Evolutionary conservation across 1,284 basidiomycete genomes (phyloP), one percentile per base, ranked within the genome.

Genomic region (Grifola frondosa): DNA sequence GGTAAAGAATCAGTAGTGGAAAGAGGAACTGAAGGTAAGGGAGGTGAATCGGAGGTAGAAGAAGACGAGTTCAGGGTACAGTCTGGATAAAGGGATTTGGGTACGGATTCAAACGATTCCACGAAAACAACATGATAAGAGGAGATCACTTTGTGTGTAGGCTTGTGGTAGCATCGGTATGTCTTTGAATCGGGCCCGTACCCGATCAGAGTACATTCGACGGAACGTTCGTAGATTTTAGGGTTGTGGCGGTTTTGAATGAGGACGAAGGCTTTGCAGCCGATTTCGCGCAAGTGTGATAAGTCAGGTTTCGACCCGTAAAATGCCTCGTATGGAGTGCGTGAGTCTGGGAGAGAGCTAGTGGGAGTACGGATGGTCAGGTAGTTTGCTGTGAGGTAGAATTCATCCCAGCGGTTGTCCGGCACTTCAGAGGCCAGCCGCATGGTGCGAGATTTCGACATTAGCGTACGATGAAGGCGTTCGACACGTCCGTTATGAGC

Each of bases 191-290:
- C 46, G 0, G 40, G 25, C 2, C 50, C 54, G 33, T 70, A 69
- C 0, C 66, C 64, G 16, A 68, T 59, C 1, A 70, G 60, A 1
- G 63, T 44, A 25, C 63, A 65, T 40, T 65, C 60, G 4, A 59
- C 22, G 0, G 63, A 66, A 0, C 57, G 50, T 0, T 53, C 54
- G 17, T 50, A 57, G 19, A 67, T 49, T 37, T 69, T 70, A 0
- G 65, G 37, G 46, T 65, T 44, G 58, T 49, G 34, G n/a, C n/a
- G n/a, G 4, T 46, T 52, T 10, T 45, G 37, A 13, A 46, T 46
- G 5, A 53, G 53, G 0, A 54, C 42, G 19, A 57, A 59, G 0
- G 54, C 54, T 0, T 36, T 23, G 19, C 49, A 56, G 3, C 56
- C 50, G n/a, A 59, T 58, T 30, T 61, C 58, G 6, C 49, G 43